Evolutionary conservation across 2,329 filamentous ascomycete species (phyloP).

Genomic region (Epichloe uncinata): DNA sequence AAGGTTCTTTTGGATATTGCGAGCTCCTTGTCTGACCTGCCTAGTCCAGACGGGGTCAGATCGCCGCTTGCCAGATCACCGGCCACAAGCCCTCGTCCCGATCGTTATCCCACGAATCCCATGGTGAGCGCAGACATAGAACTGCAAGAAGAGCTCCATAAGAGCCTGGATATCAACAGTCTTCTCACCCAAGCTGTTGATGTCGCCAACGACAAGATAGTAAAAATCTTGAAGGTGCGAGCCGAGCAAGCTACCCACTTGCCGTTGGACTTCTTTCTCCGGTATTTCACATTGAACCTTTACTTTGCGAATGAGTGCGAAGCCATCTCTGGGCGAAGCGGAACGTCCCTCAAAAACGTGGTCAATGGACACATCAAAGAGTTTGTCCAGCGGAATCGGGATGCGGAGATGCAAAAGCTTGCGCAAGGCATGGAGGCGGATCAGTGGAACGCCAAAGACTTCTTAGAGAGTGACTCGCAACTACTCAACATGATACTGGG

Average conservation of each 20-base stretch:
- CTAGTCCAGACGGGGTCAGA: constrained; percentile 25
- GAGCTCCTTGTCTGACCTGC: constrained; percentile 48
- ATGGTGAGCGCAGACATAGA: constrained; percentile 23
- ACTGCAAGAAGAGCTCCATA: constrained; percentile 62
- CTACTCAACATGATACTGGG: constrained; percentile 53
- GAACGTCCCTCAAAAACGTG: constrained; percentile 61
- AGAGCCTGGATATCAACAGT: constrained; percentile 63
- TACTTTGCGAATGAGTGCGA: constrained; percentile 81
- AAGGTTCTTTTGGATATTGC: constrained; percentile 93
- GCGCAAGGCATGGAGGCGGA: constrained; percentile 69
- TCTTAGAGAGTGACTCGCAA: constrained; percentile 46
- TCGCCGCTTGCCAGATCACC: constrained; percentile 39
- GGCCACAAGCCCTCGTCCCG: constrained; percentile 35
- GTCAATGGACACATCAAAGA: constrained; percentile 74
- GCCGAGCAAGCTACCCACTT: constrained; percentile 59
- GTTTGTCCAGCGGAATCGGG: constrained; percentile 59
- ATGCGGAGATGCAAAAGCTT: constrained; percentile 59
- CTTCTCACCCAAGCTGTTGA: constrained; percentile 71
- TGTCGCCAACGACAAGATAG: constrained; percentile 62
- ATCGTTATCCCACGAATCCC: constrained; percentile 15
- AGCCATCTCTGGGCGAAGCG: constrained; percentile 66
- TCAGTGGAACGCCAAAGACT: constrained; percentile 67
- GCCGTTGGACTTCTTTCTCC: constrained; percentile 56
- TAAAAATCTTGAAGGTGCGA: constrained; percentile 64
- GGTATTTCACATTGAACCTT: constrained; percentile 72